Evolutionary conservation across 2,329 filamentous ascomycete species (phyloP).

Genomic region (Sclerotinia nivalis): DNA sequence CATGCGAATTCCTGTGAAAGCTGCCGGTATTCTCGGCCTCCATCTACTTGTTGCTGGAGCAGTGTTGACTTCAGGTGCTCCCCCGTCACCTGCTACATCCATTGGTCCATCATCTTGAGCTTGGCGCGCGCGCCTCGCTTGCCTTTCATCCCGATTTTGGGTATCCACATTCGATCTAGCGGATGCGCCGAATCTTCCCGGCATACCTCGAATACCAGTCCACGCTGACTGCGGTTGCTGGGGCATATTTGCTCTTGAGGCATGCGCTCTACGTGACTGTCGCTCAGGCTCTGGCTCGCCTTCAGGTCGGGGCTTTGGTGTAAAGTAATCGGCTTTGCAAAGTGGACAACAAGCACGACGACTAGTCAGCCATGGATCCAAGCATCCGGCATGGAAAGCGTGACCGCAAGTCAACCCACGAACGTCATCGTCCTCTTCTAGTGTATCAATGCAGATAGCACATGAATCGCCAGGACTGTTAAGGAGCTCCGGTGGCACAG

Average conservation of each 20-base stretch:
- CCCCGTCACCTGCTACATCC: constrained; percentile 17
- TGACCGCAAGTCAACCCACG: constrained; percentile 95
- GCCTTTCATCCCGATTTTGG: constrained; percentile 4
- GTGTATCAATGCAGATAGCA: constrained; percentile 90
- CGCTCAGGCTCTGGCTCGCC: constrained; percentile 39
- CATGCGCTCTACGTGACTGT: constrained; percentile 30
- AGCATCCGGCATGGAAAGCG: constrained; percentile 92
- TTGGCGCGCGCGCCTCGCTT: constrained; percentile 14
- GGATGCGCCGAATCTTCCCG: constrained; percentile 31
- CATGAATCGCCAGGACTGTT: constrained; percentile 86
- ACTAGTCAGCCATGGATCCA: constrained; percentile 95
- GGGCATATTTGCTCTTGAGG: constrained; percentile 34
- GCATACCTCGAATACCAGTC: constrained; percentile 36
- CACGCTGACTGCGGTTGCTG: constrained; percentile 36
- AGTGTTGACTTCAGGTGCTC: constrained; percentile 16
- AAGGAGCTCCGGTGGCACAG: constrained; percentile 77
- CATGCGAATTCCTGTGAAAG: constrained; percentile 34
- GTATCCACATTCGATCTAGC: constrained; percentile 11
- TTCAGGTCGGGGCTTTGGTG: constrained; percentile 77
- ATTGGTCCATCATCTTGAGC: constrained; percentile 10
- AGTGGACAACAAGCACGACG: constrained; percentile 93
- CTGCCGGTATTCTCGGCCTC: constrained; percentile 34
- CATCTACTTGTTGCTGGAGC: constrained; percentile 31
- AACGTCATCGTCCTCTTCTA: constrained; percentile 95
- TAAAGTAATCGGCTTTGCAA: constrained; percentile 97